phyloP scores from a whole-genome alignment of 202 grass and related monocot species.

The Zizania palustris region DNA sequence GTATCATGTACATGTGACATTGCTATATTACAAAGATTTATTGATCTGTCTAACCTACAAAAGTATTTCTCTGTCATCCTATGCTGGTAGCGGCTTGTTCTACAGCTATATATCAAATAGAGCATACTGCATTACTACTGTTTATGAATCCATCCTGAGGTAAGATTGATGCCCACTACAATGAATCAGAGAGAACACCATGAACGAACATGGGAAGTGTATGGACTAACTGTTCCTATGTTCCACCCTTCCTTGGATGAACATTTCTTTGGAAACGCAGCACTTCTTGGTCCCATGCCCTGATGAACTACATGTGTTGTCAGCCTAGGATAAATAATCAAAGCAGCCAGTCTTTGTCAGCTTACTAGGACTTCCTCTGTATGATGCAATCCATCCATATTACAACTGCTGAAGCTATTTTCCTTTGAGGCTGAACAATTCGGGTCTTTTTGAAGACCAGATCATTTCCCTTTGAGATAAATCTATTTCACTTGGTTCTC shows the following conservation, averaged over 20 bases:
- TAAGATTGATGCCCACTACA: conserved; percentile 17
- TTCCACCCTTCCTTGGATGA: not conserved
- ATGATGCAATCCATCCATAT: conserved; percentile 29
- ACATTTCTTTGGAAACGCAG: not conserved
- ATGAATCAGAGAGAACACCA: conserved; percentile 27
- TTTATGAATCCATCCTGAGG: conserved; percentile 10
- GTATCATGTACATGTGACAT: not conserved
- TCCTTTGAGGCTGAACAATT: conserved; percentile 33
- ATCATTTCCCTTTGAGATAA: conserved; percentile 6
- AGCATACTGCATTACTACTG: conserved; percentile 4
- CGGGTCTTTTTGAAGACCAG: not conserved
- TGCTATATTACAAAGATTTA: not conserved
- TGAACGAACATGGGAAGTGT: conserved; percentile 25
- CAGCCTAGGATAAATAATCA: conserved; percentile 42
- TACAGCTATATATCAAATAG: too few relatives aligned
- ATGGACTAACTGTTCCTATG: conserved; percentile 29
- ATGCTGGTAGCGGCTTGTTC: conserved; percentile 10
- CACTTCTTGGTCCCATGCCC: conserved; percentile 21
- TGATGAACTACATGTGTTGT: conserved; percentile 40
- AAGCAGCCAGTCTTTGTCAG: conserved; percentile 29
- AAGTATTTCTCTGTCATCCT: conserved; percentile 8
- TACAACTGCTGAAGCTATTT: conserved; percentile 28
- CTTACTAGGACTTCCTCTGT: conserved; percentile 8
- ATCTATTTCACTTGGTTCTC: conserved; percentile 32
- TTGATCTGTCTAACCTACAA: conserved; percentile 16